Evolutionary conservation across 2,329 filamentous ascomycete genomes (phyloP).

Genomic region (Ilyonectria robusta): DNA sequence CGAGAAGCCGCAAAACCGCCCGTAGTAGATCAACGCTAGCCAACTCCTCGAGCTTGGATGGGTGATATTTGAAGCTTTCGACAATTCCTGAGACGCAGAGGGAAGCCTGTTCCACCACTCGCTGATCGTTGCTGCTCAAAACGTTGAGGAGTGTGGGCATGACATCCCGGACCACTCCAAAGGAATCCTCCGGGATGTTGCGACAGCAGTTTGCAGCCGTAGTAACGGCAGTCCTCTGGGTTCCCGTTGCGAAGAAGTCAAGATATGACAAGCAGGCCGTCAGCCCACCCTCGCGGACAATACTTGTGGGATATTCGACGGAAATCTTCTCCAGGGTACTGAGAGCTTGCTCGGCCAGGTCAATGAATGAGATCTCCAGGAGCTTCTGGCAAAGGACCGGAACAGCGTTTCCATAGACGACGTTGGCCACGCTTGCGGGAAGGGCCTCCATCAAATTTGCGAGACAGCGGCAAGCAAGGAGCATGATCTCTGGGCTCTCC

Average conservation of each 20-base stretch:
- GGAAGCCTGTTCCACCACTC: slow-evolving; percentile 96
- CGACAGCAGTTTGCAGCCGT: slow-evolving; percentile 98
- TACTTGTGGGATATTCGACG: slow-evolving; percentile 92
- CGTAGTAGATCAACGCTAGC: slow-evolving; percentile 90
- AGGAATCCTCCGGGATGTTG: slow-evolving; percentile 95
- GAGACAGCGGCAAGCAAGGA: slow-evolving; percentile 93
- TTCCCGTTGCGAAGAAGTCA: slow-evolving; percentile 98
- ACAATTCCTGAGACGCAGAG: slow-evolving; percentile 96
- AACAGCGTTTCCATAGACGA: slow-evolving; percentile 97
- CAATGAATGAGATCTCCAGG: slow-evolving; percentile 96
- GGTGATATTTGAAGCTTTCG: slow-evolving; percentile 94
- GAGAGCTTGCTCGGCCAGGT: slow-evolving; percentile 95
- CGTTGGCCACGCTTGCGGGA: slow-evolving; percentile 91
- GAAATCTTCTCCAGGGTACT: slow-evolving; percentile 99
- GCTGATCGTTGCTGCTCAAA: slow-evolving; percentile 91
- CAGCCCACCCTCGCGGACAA: slow-evolving; percentile 94
- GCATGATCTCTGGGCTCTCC: slow-evolving; percentile 97
- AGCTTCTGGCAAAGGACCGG: slow-evolving; percentile 95
- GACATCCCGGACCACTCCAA: slow-evolving; percentile 90
- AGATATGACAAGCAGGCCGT: slow-evolving; percentile 96
- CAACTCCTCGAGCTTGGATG: slow-evolving; percentile 90
- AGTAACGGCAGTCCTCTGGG: slow-evolving; percentile 95
- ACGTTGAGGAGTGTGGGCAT: slow-evolving; percentile 97
- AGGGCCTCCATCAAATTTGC: slow-evolving; percentile 98
- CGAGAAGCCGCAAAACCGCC: slow-evolving; percentile 86